phyloP scores from a whole-genome alignment of 192 early-diverging fungal species.

The Coemansia sp. region DNA sequence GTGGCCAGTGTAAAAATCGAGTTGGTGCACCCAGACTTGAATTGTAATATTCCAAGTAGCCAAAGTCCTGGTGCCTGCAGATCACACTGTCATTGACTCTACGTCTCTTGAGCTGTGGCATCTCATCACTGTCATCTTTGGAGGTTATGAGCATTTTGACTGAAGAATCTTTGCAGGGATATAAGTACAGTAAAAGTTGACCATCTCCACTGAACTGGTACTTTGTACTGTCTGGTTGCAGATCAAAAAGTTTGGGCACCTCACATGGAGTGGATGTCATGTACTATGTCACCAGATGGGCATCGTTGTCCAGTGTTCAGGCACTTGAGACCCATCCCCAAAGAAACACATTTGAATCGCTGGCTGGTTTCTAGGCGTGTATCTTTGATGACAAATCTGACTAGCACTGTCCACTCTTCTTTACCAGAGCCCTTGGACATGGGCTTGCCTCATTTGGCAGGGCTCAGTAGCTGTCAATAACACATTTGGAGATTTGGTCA shows the following conservation, averaged over 20 bases:
- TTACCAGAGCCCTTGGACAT: slow-evolving; percentile 31
- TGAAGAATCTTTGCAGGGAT: slow-evolving; percentile 40
- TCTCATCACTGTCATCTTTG: neutral
- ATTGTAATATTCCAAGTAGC: slow-evolving; percentile 1
- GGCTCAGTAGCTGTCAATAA: slow-evolving; percentile 54
- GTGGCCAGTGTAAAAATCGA: slow-evolving; percentile 44
- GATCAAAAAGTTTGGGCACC: neutral
- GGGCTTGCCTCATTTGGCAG: slow-evolving; percentile 83
- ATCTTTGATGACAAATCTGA: slow-evolving; percentile 62
- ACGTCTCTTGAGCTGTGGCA: slow-evolving; percentile 14
- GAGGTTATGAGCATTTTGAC: slow-evolving; percentile 5
- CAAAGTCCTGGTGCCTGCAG: slow-evolving; percentile 18
- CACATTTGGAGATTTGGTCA: slow-evolving; percentile 53
- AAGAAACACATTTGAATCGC: slow-evolving; percentile 25
- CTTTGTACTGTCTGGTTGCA: neutral
- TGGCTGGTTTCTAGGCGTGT: neutral
- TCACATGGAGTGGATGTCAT: neutral
- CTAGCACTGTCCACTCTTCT: slow-evolving; percentile 85
- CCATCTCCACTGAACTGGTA: neutral
- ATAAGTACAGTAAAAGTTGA: slow-evolving; percentile 21
- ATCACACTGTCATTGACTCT: neutral
- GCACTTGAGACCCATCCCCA: slow-evolving; percentile 86
- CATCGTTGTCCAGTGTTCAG: slow-evolving; percentile 60
- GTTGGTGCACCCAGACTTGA: slow-evolving; percentile 47
- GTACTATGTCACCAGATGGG: slow-evolving; percentile 60